Percentiles rank a stretch among this genome's conserved stretches.
Evolutionary conservation across 1,284 basidiomycete genomes (phyloP).

Genomic region (Rhodotorula sp.): DNA sequence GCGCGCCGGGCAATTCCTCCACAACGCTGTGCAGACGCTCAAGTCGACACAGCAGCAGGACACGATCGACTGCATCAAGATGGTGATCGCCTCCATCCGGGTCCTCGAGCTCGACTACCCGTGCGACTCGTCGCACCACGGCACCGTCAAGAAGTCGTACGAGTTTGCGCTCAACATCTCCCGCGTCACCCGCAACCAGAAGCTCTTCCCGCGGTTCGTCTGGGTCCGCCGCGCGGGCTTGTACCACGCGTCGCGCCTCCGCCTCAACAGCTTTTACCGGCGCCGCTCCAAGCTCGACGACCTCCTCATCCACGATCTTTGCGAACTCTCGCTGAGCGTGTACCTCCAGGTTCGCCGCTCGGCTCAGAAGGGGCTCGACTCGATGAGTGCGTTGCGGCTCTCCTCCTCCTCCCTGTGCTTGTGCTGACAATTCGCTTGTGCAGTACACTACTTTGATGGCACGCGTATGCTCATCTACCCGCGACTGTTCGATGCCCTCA

Average conservation of each 20-base stretch:
- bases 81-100: conserved; percentile 64
- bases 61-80: conserved; percentile 82
- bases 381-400: conserved; percentile 60
- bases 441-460: conserved; percentile 71
- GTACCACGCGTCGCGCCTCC: conserved; percentile 61
- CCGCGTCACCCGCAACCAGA: conserved; percentile 45
- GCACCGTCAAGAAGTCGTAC: conserved; percentile 42
- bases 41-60: conserved; percentile 68
- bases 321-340: conserved; percentile 80
- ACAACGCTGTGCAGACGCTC: conserved; percentile 62
- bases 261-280: conserved; percentile 79
- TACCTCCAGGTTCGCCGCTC: conserved; percentile 75
- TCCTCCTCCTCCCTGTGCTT: neutral
- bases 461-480: conserved; percentile 62
- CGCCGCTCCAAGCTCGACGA: conserved; percentile 79
- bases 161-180: conserved; percentile 47
- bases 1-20: conserved; percentile 70
- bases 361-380: conserved; percentile 71
- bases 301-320: conserved; percentile 70
- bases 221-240: conserved; percentile 75
- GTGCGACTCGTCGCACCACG: conserved; percentile 49
- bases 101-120: conserved; percentile 74
- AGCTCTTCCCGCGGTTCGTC: conserved; percentile 58
- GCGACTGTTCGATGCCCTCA: conserved; percentile 65
- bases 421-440: neutral